Conservation (phyloP, 148 eudicot species). For the Fagopyrum tataricum region DNA sequence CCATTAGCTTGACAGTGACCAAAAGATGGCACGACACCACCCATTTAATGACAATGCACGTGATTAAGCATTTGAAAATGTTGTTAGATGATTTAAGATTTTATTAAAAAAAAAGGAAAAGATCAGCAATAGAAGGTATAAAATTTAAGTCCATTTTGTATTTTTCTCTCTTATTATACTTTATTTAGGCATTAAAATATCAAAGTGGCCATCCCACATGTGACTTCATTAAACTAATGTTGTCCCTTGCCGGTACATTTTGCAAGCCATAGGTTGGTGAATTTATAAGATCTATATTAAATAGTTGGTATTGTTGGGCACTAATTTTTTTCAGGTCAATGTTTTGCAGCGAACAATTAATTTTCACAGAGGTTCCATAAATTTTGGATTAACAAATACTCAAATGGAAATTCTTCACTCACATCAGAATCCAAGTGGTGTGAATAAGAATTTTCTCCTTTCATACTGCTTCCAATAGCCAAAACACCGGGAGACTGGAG, state of each 20-base stretch:
- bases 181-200: background rate
- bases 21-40: background rate
- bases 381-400: background rate
- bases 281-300: background rate
- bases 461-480: constrained; percentile 97
- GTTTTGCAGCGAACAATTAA: background rate
- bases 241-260: background rate
- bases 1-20: background rate
- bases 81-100: background rate
- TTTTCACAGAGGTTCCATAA: background rate
- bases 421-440: constrained; percentile 99
- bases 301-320: background rate
- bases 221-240: background rate
- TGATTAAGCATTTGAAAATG: background rate
- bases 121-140: background rate
- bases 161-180: background rate
- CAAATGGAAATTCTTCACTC: constrained; percentile 22
- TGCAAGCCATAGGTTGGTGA: background rate
- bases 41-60: background rate
- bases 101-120: background rate
- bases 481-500: constrained; percentile 96
- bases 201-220: background rate
- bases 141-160: background rate
- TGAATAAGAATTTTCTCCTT: constrained; percentile 96
- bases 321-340: background rate